Percentiles rank a stretch among this genome's conserved stretches.
phyloP scores from a whole-genome alignment of 345 rosid species.

The Populus deltoides region DNA sequence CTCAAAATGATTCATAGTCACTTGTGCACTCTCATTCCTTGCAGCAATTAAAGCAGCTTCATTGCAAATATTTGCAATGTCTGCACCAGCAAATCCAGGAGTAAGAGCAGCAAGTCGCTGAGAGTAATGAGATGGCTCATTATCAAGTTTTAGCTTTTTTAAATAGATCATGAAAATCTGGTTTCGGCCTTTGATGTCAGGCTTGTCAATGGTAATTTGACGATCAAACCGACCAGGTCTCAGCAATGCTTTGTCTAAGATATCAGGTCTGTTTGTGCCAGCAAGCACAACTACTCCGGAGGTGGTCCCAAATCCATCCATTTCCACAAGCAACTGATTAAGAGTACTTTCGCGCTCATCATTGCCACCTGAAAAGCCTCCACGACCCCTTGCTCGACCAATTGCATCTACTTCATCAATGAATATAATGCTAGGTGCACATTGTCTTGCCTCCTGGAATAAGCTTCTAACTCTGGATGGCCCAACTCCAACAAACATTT shows the following conservation, averaged over 20 bases:
- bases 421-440: slow-evolving; percentile 88
- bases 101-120: slow-evolving; percentile 91
- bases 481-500: slow-evolving; percentile 99
- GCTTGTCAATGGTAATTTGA: slow-evolving; percentile 82
- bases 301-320: slow-evolving; percentile 98
- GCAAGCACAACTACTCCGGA: slow-evolving; percentile 95
- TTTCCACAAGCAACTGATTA: slow-evolving; percentile 86
- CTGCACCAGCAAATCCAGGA: slow-evolving; percentile 98
- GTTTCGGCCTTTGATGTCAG: slow-evolving; percentile 87
- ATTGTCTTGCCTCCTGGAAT: slow-evolving; percentile 91
- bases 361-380: slow-evolving; percentile 75
- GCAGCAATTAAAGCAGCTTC: slow-evolving; percentile 96
- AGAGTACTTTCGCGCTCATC: slow-evolving; percentile 97
- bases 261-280: slow-evolving; percentile 95
- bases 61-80: slow-evolving; percentile 91
- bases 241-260: slow-evolving; percentile 83
- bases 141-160: slow-evolving; percentile 79
- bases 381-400: slow-evolving; percentile 95
- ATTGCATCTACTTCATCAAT: slow-evolving; percentile 98
- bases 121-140: slow-evolving; percentile 70
- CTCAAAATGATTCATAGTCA: slow-evolving; percentile 84
- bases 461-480: slow-evolving; percentile 93
- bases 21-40: slow-evolving; percentile 48
- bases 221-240: slow-evolving; percentile 94
- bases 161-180: slow-evolving; percentile 84